phyloP scores from a whole-genome alignment of 768 basidiomycete genomes.

The Candolleomyces eurysporus region DNA sequence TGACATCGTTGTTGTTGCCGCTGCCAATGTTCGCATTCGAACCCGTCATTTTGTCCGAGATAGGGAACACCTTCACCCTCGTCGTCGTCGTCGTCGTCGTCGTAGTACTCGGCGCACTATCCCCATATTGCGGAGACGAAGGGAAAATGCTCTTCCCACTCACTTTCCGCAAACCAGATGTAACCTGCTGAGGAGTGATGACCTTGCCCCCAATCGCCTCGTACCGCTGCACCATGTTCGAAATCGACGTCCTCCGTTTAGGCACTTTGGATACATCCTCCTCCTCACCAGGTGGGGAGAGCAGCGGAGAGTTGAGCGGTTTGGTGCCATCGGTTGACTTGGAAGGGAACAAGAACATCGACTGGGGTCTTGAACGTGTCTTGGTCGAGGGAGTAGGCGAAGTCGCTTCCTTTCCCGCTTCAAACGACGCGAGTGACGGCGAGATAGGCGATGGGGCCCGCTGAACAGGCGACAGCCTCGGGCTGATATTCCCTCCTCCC shows the following conservation, averaged over 20 bases:
- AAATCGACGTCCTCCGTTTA: constrained; percentile 71
- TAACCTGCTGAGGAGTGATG: constrained; percentile 21
- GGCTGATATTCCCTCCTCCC: constrained; percentile 1
- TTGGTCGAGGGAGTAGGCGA: not conserved
- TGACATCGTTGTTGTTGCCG: not conserved
- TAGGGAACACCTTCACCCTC: constrained; percentile 8
- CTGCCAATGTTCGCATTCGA: not conserved
- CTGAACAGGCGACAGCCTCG: constrained; percentile 7
- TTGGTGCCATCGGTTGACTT: constrained; percentile 36
- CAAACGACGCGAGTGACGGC: not conserved
- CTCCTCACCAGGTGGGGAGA: constrained; percentile 49
- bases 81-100: too few relatives aligned
- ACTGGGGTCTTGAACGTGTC: constrained; percentile 61
- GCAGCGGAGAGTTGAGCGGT: constrained; percentile 28
- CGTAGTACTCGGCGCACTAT: constrained; percentile 4
- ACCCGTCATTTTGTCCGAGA: not conserved
- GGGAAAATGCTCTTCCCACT: not conserved
- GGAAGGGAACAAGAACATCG: constrained; percentile 73
- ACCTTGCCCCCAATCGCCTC: constrained; percentile 58
- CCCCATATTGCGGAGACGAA: not conserved
- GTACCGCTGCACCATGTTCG: constrained; percentile 82
- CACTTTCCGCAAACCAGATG: constrained; percentile 15
- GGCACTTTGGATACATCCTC: constrained; percentile 39
- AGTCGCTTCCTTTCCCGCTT: not conserved
- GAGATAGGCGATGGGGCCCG: constrained; percentile 3